Conservation (phyloP, 352 stramenopile genomes). For the Globisporangium yorkense region DNA sequence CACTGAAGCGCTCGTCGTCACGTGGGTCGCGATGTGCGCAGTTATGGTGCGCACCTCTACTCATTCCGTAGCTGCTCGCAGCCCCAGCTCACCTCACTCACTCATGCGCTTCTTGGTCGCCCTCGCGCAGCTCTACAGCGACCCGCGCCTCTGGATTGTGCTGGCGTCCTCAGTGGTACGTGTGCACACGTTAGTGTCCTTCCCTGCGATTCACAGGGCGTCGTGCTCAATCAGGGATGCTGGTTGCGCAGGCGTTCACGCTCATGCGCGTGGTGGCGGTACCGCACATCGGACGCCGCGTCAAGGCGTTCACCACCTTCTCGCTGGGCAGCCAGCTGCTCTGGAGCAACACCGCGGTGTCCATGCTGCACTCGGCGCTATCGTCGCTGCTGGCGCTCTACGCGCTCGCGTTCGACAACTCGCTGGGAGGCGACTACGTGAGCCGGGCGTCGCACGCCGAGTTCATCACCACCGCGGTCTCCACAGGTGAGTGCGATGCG, state of each 20-base stretch:
- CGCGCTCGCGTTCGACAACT: constrained; percentile 46
- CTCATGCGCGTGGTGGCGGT: constrained; percentile 32
- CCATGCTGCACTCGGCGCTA: constrained; percentile 56
- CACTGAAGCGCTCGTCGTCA: constrained; percentile 47
- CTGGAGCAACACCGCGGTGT: constrained; percentile 72
- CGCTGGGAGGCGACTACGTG: constrained; percentile 36
- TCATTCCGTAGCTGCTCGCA: background rate
- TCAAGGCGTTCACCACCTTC: constrained; percentile 46
- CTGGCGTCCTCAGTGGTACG: constrained; percentile 56
- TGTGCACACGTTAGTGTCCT: background rate
- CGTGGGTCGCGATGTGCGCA: constrained; percentile 56
- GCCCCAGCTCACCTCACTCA: background rate
- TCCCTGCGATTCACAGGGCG: too few species aligned
- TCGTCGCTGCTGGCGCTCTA: constrained; percentile 51
- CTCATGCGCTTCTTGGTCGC: background rate
- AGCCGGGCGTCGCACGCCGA: constrained; percentile 26
- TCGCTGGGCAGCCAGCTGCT: constrained; percentile 40
- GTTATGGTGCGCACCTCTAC: constrained; percentile 37
- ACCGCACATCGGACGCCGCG: constrained; percentile 24
- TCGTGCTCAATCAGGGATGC: background rate
- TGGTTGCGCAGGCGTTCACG: constrained; percentile 33
- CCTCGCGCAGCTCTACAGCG: constrained; percentile 34
- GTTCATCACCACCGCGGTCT: constrained; percentile 57
- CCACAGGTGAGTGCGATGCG: constrained; percentile 29
- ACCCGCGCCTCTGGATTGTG: constrained; percentile 61